These are phyloP conservation scores for Wickerhamiella vanderwaltii DNA, from an alignment of 805 yeast species.

Conservation along the genomic window DNA sequence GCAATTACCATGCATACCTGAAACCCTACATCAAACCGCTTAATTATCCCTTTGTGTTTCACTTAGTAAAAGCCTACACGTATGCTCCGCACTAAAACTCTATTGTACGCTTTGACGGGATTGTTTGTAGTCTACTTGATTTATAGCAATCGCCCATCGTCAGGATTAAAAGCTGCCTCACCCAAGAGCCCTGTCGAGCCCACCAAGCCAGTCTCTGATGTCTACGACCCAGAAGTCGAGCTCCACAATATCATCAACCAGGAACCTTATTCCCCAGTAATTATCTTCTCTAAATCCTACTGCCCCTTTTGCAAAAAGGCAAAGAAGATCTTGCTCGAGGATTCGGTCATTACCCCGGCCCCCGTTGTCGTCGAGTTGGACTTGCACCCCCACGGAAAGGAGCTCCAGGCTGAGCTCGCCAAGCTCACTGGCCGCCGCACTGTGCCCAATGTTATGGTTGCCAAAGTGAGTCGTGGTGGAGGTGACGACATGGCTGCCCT, in stretches of 20 bases:
- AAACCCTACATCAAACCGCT: too few species aligned
- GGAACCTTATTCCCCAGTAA: slow-evolving; percentile 22
- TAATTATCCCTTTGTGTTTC: too few species aligned
- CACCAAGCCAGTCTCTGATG: background rate
- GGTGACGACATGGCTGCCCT: slow-evolving; percentile 63
- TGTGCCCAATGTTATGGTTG: slow-evolving; percentile 80
- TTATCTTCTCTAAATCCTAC: slow-evolving; percentile 41
- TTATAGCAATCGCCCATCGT: too few species aligned
- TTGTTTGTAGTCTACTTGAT: too few species aligned
- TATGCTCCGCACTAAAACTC: too few species aligned
- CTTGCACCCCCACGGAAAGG: slow-evolving; percentile 60
- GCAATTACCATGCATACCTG: too few species aligned
- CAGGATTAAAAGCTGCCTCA: too few species aligned
- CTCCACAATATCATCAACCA: slow-evolving; percentile 14
- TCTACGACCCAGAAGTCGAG: slow-evolving; percentile 8
- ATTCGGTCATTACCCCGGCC: slow-evolving; percentile 59
- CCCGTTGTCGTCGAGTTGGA: slow-evolving; percentile 74
- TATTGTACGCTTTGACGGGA: too few species aligned
- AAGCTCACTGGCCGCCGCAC: slow-evolving; percentile 65
- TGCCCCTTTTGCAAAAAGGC: slow-evolving; percentile 68
- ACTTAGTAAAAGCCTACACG: too few species aligned
- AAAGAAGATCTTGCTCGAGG: slow-evolving; percentile 50
- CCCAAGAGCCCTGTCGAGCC: slow-evolving; percentile 7
- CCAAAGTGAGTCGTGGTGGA: slow-evolving; percentile 73
- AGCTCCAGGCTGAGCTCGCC: slow-evolving; percentile 60